Base-by-base conservation (phyloP, 306 rosid genomes). In the Quercus berberidifolia region DNA sequence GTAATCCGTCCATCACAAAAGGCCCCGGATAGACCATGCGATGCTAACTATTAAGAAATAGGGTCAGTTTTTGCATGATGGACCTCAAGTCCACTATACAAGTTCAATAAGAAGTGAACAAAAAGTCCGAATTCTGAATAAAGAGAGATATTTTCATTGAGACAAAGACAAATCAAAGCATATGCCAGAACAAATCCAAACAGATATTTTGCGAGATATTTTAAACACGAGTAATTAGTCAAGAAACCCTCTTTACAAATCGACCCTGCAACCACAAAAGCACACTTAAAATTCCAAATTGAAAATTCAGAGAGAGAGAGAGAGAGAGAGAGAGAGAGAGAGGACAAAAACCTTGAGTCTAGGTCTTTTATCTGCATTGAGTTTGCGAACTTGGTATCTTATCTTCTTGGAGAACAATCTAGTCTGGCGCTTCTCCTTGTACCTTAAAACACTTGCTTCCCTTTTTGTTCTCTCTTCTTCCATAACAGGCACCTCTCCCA, bases 321-420 rank as follows among this genome's bases (percentile, higher is more conserved):
- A 21, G 51, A 58, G 13, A 72, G n/a, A n/a, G 21, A 63, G 43
- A 25, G 5, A 62, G 75, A 33, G 71, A 74, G 20, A 67, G 17
- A 54, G 4, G 4, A 60, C 4, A 73, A 19, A 14, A 78, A 93
- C 97, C 94, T 93, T 93, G 84, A 88, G 84, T 84, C 96, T 91
- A 0, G 97, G 96, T 88, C 97, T 91, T 88, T 87, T 89, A 84
- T 93, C 97, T 17, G 96, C 97, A 67, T 93, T 93, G 83, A 93
- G 81, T 74, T 91, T 93, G 17, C 97, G 91, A 78, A 93, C 97
- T 84, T 91, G 91, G 85, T 93, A 93, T 82, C 97, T 91, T 89
- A 93, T 93, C 97, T 91, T 93, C 91, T 93, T 91, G 30, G 96
- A 89, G 89, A 93, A 93, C 78, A 93, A 85, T 71, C 97, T 84